Base-by-base conservation (phyloP, 2,329 filamentous ascomycete genomes). In the Tolypocladium ophioglossoides region DNA sequence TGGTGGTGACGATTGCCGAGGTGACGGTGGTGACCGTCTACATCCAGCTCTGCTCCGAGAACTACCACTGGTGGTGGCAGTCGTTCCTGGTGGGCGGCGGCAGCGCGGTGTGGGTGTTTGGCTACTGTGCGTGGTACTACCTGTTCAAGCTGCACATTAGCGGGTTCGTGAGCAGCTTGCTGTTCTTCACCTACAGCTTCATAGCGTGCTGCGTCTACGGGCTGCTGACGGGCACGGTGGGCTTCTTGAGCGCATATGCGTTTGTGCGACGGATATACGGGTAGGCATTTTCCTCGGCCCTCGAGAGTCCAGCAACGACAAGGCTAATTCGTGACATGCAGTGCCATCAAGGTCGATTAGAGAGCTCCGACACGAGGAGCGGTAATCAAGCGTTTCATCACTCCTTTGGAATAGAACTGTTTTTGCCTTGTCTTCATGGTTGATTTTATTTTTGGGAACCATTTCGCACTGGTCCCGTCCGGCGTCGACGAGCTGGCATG, bases 41-140 rank as follows among this genome's bases (percentile, higher is more conserved):
- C 69, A 80, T 88, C 50, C 86, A 89, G 71, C 80, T 95, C 20
- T 92, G 89, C 71, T 78, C 83, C 2, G 90, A 95, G 78, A 91
- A 95, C 69, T 86, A 94, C 70, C 81, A 89, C 67, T 95, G 90
- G 90, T 94, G 88, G 88, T 95, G 89, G 89, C 87, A 89, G 68
- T 89, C 86, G 52, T 94, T 95, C 73, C 71, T 89, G 50, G 81
- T 91, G 10, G 90, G 90, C 47, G 86, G 85, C 50, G 83, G 85
- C 61, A 89, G 85, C 61, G 82, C 86, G 8, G 69, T 89, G 56
- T 95, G 89, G 89, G 82, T 95, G 39, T 94, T 92, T 66, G 67
- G 82, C 39, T 95, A 94, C 72, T 89, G 87, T 67, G 74, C 85
- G 51, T 95, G 88, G 85, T 95, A 92, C 73, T 95, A 89, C 70